Evolutionary conservation across 1,139 yeast species (phyloP).

Genomic region (Saccharomyces hybrid): DNA sequence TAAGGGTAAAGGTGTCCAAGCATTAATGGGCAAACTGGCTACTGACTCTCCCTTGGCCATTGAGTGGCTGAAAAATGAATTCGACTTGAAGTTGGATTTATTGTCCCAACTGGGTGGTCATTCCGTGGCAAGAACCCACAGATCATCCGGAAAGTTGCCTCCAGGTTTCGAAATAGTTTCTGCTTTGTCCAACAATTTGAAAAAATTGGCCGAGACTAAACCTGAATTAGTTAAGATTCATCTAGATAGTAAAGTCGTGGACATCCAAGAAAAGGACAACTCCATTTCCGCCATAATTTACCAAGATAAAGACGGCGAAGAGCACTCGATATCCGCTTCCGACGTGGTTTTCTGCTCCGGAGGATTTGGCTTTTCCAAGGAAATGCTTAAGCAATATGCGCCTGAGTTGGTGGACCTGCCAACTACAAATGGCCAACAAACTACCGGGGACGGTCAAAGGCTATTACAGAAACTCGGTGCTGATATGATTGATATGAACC

Average conservation of each 20-base stretch:
- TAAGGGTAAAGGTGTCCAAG: constrained; percentile 51
- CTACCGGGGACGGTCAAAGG: constrained; percentile 72
- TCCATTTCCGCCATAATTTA: constrained; percentile 45
- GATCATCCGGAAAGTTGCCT: constrained; percentile 53
- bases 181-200: constrained; percentile 48
- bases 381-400: constrained; percentile 51
- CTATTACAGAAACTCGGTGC: constrained; percentile 53
- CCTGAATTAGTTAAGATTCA: constrained; percentile 48
- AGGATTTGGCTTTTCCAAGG: constrained; percentile 45
- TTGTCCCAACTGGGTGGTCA: constrained; percentile 72
- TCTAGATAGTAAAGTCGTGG: constrained; percentile 50
- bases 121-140: constrained; percentile 65
- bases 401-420: constrained; percentile 60
- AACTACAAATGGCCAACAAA: constrained; percentile 67
- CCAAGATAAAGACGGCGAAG: constrained; percentile 32
- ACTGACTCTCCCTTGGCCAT: constrained; percentile 51
- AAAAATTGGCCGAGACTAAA: constrained; percentile 40
- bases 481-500: constrained; percentile 61
- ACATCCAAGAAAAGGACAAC: constrained; percentile 36
- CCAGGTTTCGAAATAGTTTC: constrained; percentile 78
- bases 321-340: constrained; percentile 28
- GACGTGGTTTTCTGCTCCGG: constrained; percentile 70
- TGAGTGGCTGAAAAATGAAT: constrained; percentile 62
- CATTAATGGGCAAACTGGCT: constrained; percentile 32
- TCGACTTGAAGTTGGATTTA: constrained; percentile 53